These are phyloP conservation scores for Tubosaeta brunneosetosa DNA, from an alignment of 768 basidiomycete species.

Conservation along the genomic window DNA sequence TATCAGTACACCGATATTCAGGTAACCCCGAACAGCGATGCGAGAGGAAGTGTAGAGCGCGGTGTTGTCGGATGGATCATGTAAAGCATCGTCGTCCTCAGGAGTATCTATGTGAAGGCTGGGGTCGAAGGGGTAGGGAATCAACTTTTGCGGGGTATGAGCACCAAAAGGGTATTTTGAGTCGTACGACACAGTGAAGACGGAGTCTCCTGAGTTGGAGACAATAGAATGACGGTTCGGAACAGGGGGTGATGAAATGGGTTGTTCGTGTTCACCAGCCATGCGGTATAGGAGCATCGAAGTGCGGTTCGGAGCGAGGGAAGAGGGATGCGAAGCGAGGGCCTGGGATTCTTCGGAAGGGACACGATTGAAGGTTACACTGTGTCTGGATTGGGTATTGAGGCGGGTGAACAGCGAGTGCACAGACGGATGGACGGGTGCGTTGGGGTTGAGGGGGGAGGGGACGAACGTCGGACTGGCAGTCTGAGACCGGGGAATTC, in stretches of 20 bases:
- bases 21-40: constrained; percentile 45
- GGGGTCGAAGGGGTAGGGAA: constrained; percentile 73
- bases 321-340: constrained; percentile 26
- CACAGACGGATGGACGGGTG: constrained; percentile 11
- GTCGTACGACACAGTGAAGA: constrained; percentile 45
- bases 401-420: constrained; percentile 28
- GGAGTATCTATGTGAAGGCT: constrained; percentile 48
- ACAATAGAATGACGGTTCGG: constrained; percentile 40
- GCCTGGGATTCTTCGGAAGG: constrained; percentile 43
- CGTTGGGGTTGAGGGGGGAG: constrained; percentile 50
- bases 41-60: constrained; percentile 20
- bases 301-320: constrained; percentile 34
- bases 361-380: constrained; percentile 39
- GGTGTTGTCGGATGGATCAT: constrained; percentile 48
- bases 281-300: constrained; percentile 70
- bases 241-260: constrained; percentile 32
- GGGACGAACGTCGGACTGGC: constrained; percentile 36
- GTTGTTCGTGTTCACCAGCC: constrained; percentile 33
- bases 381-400: constrained; percentile 37
- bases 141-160: constrained; percentile 34
- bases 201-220: constrained; percentile 51
- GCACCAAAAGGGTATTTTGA: constrained; percentile 61
- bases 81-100: constrained; percentile 75
- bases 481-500: constrained; percentile 25
- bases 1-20: constrained; percentile 68